phyloP scores from a whole-genome alignment of 345 rosid genomes.

The Arabidopsis arenosa region DNA sequence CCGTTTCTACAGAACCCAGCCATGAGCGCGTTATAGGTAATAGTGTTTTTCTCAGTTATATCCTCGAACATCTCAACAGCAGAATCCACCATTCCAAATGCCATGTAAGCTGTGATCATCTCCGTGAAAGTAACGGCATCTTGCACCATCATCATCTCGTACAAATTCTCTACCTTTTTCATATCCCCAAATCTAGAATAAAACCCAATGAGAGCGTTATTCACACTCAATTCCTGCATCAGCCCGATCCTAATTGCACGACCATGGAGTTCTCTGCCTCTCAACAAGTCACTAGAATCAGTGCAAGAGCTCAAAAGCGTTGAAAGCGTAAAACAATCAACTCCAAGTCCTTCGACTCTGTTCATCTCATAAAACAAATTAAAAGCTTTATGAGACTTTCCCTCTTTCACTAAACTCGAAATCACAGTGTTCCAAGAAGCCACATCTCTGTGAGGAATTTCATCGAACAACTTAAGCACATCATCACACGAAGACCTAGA shows the following conservation, averaged over 20 bases:
- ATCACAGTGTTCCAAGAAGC: slow-evolving; percentile 78
- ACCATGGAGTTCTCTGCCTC: slow-evolving; percentile 74
- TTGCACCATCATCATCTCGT: slow-evolving; percentile 56
- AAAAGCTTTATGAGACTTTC: slow-evolving; percentile 51
- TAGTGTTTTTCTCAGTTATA: slow-evolving; percentile 65
- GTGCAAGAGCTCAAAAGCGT: slow-evolving; percentile 68
- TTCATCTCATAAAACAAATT: slow-evolving; percentile 55
- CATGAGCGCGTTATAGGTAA: slow-evolving; percentile 74
- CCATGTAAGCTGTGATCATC: slow-evolving; percentile 71
- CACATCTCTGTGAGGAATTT: slow-evolving; percentile 65
- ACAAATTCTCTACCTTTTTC: slow-evolving; percentile 53
- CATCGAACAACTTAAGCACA: slow-evolving; percentile 65
- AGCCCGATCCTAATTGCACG: slow-evolving; percentile 65
- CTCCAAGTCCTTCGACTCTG: slow-evolving; percentile 43
- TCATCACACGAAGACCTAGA: slow-evolving; percentile 43
- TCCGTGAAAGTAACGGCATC: slow-evolving; percentile 72
- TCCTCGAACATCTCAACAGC: slow-evolving; percentile 65
- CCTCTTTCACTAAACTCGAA: slow-evolving; percentile 61
- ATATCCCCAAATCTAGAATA: slow-evolving; percentile 59
- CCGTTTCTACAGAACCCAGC: slow-evolving; percentile 70
- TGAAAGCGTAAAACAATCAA: slow-evolving; percentile 67
- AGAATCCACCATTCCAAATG: slow-evolving; percentile 62
- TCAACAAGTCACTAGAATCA: slow-evolving; percentile 44
- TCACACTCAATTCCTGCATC: slow-evolving; percentile 59
- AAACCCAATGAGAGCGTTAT: slow-evolving; percentile 70